Evolutionary conservation across 1,139 yeast genomes (phyloP), one percentile per base, ranked within the genome.

Genomic region (Geotrichum siamense): DNA sequence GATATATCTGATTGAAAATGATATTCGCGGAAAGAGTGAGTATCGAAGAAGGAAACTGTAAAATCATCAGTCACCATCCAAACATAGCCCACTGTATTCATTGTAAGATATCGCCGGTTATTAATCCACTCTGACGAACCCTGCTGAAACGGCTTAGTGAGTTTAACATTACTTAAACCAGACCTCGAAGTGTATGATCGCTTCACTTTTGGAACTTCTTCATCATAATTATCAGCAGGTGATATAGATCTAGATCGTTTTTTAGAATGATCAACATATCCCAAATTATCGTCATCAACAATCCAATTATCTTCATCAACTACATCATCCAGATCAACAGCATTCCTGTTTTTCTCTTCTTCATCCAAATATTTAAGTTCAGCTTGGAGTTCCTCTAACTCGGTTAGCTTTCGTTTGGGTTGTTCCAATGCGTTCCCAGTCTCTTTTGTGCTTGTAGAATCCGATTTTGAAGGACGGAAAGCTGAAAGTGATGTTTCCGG

Each of bases 41-140:
- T 70, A 59, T 91, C 96, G 57, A 86, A 87, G 57, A 91, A 91
- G 12, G 89, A 77, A 1, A 89, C 87, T 0, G 96, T 86, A 15
- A 89, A 71, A 39, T 89, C 78, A 51, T 76, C 84, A 50, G 74
- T 73, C 16, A 85, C 94, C 0, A 84, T 71, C 80, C 95, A 84
- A 0, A 80, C 81, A 58, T 84, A 84, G 0, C 97, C 97, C 31
- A 79, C 66, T 5, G 82, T 70, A 55, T 85, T 86, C 74, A 91
- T 83, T 27, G 86, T 78, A 43, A 91, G 65, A 57, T 87, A 89
- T 47, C 96, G 71, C 61, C 94, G 75, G 44, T 66, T 75, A 41
- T 72, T 67, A 30, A 65, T 68, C 79, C 93, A 91, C 0, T 96
- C 95, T 0, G 97, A 87, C 2, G 83, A 76, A 1, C 97, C 97